Evolutionary conservation across 108 stramenopile genomes (phyloP), one percentile per base, ranked within the genome.

Genomic region (Cylindrotheca closterium): DNA sequence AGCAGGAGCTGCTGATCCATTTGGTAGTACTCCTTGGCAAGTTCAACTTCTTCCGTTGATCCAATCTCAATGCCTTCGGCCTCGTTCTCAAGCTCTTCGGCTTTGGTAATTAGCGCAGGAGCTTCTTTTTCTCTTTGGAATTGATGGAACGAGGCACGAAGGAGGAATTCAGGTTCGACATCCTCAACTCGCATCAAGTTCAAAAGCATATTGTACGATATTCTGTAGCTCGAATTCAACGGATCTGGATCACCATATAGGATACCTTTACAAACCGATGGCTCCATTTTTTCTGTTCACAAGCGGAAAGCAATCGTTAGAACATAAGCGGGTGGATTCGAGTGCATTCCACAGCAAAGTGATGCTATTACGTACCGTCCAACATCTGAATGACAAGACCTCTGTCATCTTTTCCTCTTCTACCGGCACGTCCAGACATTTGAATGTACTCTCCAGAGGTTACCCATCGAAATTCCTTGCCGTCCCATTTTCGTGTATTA

Each of bases 301-400:
- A n/a, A n/a, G n/a, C n/a, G n/a, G n/a, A n/a, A n/a, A 42, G 37
- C 7, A 42, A 42, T 42, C 37, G 37, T 7, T 7, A 42, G 15
- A 42, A 42, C 15, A 15, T 10, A 42, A 42, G 37, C 37, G 15
- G 15, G 7, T 15, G 15, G 37, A 42, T 10, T 10, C 15, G 37
- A 42, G 15, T 42, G 15, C 7, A 42, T 42, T 7, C 37, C 15
- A 7, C 37, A 7, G 15, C 15, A 42, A 7, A 10, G 37, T 10
- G 7, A 42, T 15, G 37, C 15, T 15, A 10, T 42, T 42, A 15
- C 37, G 7, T 42, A 42, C 37, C 37, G 66, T 98, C 97, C 45
- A 99, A 64, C 97, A 99, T 99, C 77, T 98, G 97, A 30, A 99
- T 98, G 4, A 99, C 99, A 50, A 98, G 93, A 56, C 99, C 99